phyloP scores from a whole-genome alignment of 352 stramenopile species.

The Phytophthora sp. region DNA sequence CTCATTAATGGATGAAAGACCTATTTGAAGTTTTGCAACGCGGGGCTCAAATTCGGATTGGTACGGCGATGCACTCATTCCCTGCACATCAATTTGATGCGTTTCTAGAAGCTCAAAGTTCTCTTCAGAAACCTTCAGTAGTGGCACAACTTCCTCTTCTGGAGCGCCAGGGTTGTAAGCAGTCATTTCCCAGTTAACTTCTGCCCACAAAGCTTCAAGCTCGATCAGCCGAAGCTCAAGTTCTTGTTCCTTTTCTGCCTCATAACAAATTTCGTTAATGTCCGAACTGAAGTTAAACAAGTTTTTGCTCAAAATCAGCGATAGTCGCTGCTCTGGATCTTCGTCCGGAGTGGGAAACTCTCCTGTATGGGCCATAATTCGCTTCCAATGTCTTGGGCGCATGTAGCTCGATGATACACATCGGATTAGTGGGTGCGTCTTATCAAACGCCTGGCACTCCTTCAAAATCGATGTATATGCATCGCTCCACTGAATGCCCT shows the following conservation, averaged over 20 bases:
- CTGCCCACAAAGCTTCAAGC: slow-evolving; percentile 91
- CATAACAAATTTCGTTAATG: slow-evolving; percentile 97
- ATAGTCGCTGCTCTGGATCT: slow-evolving; percentile 91
- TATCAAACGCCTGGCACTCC: slow-evolving; percentile 85
- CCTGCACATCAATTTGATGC: slow-evolving; percentile 96
- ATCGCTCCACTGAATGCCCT: slow-evolving; percentile 93
- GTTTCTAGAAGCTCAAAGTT: slow-evolving; percentile 97
- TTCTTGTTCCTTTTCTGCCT: slow-evolving; percentile 97
- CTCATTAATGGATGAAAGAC: slow-evolving; percentile 91
- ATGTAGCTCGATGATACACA: slow-evolving; percentile 89
- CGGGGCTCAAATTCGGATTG: slow-evolving; percentile 95
- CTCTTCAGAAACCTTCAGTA: slow-evolving; percentile 94
- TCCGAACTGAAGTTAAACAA: slow-evolving; percentile 95
- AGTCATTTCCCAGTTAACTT: slow-evolving; percentile 95
- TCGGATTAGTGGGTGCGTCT: slow-evolving; percentile 81
- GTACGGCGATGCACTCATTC: slow-evolving; percentile 96
- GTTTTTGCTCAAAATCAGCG: slow-evolving; percentile 92
- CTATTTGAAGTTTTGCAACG: slow-evolving; percentile 88
- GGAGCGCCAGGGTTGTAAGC: slow-evolving; percentile 84
- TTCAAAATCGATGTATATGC: slow-evolving; percentile 89
- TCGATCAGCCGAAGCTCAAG: slow-evolving; percentile 92
- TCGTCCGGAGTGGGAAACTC: slow-evolving; percentile 94
- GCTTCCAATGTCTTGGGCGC: slow-evolving; percentile 94
- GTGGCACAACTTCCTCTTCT: slow-evolving; percentile 87
- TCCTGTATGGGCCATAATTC: slow-evolving; percentile 90